These are phyloP conservation scores for Kingdonia uniflora DNA, from an alignment of 164 flowering plant species.

Conservation along the genomic window DNA sequence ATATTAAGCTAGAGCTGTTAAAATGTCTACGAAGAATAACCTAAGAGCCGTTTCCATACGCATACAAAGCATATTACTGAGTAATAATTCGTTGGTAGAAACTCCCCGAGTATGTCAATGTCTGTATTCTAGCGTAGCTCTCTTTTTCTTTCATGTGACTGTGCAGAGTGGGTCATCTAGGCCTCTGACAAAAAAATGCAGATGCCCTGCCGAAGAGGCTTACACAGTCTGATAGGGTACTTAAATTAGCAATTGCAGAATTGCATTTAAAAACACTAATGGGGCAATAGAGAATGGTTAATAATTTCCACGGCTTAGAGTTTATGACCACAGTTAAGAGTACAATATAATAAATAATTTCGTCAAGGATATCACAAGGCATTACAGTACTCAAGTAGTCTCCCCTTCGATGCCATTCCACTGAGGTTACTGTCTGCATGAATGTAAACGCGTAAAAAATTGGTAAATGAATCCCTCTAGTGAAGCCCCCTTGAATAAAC, in stretches of 20 bases:
- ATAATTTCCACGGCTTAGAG: too few relatives aligned
- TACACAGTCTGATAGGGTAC: background rate
- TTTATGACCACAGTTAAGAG: too few relatives aligned
- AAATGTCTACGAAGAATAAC: background rate
- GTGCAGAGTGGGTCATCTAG: too few relatives aligned
- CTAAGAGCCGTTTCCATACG: too few relatives aligned
- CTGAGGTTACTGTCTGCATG: conserved; percentile 62
- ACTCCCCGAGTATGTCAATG: too few relatives aligned
- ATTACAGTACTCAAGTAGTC: conserved; percentile 84
- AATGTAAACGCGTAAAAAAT: background rate
- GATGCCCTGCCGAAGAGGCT: background rate
- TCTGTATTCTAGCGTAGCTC: too few relatives aligned
- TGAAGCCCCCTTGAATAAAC: too few relatives aligned
- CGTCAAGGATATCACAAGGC: conserved; percentile 85
- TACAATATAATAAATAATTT: background rate
- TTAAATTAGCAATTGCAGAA: background rate
- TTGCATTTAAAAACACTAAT: too few relatives aligned
- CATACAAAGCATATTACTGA: background rate
- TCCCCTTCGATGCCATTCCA: conserved; percentile 98
- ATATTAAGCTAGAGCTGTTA: background rate
- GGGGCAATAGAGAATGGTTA: too few relatives aligned
- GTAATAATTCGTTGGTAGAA: background rate
- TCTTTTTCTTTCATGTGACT: too few relatives aligned
- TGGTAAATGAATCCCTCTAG: background rate
- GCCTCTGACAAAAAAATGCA: background rate